phyloP scores from a whole-genome alignment of 352 stramenopile species.

The Phytopythium helicoides region DNA sequence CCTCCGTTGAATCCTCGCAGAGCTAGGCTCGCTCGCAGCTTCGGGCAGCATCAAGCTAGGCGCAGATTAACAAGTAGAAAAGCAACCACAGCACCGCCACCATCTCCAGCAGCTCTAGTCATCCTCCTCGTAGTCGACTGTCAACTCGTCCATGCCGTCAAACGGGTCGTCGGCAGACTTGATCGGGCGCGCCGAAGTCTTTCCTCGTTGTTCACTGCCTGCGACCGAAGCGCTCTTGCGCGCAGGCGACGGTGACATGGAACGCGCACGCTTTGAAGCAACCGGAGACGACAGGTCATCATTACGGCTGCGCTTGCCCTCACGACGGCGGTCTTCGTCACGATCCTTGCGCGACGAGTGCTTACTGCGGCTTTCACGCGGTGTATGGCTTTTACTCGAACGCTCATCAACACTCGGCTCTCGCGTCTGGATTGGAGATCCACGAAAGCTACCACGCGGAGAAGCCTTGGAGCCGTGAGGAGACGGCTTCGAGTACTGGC shows the following conservation, averaged over 20 bases:
- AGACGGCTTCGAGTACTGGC: too few relatives aligned
- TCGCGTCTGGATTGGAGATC: too few relatives aligned
- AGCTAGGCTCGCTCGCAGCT: too few relatives aligned
- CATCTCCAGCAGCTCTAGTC: slow-evolving; percentile 15
- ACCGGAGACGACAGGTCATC: slow-evolving; percentile 1
- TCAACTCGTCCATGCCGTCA: slow-evolving; percentile 73
- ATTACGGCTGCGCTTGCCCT: slow-evolving; percentile 26
- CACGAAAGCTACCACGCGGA: background rate
- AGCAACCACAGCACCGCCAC: background rate
- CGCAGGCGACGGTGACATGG: slow-evolving; percentile 37
- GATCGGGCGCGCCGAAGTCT: slow-evolving; percentile 6
- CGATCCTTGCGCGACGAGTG: background rate
- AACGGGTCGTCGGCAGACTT: slow-evolving; percentile 26
- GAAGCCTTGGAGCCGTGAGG: too few relatives aligned
- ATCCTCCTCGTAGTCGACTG: slow-evolving; percentile 84
- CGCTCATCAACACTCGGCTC: too few relatives aligned
- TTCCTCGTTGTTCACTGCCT: slow-evolving; percentile 17
- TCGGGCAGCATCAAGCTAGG: too few relatives aligned
- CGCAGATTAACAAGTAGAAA: slow-evolving; percentile 6
- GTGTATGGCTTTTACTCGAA: too few relatives aligned
- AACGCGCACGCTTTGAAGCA: slow-evolving; percentile 16
- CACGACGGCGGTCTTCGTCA: slow-evolving; percentile 1
- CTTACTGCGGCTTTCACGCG: background rate
- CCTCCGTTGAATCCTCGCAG: too few relatives aligned
- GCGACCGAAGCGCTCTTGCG: slow-evolving; percentile 24